These are phyloP conservation scores for Hyaloscypha variabilis DNA, from an alignment of 495 filamentous ascomycete genomes.

Conservation along the genomic window DNA sequence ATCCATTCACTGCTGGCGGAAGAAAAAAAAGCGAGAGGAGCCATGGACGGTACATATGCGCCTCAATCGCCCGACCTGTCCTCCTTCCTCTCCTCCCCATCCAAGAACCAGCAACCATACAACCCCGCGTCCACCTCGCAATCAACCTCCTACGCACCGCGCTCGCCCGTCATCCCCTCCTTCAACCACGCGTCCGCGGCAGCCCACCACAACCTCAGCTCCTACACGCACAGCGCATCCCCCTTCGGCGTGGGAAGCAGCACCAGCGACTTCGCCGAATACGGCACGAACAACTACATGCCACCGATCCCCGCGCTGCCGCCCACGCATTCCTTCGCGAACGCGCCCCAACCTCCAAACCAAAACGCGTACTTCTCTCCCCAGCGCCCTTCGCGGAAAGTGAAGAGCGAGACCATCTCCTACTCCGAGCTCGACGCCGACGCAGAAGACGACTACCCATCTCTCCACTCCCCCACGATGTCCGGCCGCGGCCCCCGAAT, in stretches of 20 bases:
- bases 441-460: slow-evolving; percentile 6
- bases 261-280: slow-evolving; percentile 10
- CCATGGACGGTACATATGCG: slow-evolving; percentile 43
- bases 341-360: slow-evolving; percentile 26
- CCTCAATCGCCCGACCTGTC: slow-evolving; percentile 60
- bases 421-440: slow-evolving; percentile 5
- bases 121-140: background rate
- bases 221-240: background rate
- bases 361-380: slow-evolving; percentile 14
- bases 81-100: slow-evolving; percentile 44
- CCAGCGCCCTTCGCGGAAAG: slow-evolving; percentile 7
- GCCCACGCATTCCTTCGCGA: slow-evolving; percentile 30
- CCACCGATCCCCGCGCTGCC: slow-evolving; percentile 30
- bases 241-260: background rate
- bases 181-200: slow-evolving; percentile 14
- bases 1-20: background rate
- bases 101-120: slow-evolving; percentile 24
- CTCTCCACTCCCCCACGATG: slow-evolving; percentile 8
- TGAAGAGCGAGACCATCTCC: slow-evolving; percentile 19
- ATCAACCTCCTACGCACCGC: slow-evolving; percentile 27
- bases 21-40: background rate
- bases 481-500: slow-evolving; percentile 13
- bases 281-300: slow-evolving; percentile 25
- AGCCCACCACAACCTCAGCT: slow-evolving; percentile 12
- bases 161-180: slow-evolving; percentile 27